Conservation (phyloP, 2,329 filamentous ascomycete genomes). For the Cladophialophora psammophila region DNA sequence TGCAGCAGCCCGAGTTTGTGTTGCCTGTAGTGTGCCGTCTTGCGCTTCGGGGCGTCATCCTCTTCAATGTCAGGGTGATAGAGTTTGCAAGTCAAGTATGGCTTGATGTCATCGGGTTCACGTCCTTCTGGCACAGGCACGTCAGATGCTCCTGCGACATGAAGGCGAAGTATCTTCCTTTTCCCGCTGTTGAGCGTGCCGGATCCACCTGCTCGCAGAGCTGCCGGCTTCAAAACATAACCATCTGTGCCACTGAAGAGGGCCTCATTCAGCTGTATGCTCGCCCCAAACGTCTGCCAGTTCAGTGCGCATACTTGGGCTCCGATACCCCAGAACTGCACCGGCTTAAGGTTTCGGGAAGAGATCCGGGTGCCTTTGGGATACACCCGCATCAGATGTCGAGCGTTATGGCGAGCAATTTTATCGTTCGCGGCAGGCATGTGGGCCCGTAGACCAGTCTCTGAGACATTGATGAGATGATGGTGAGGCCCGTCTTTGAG, state of each 20-base stretch:
- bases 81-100: conserved; percentile 40
- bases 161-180: conserved; percentile 35
- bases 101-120: conserved; percentile 36
- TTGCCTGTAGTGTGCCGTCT: conserved; percentile 38
- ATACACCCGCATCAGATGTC: conserved; percentile 40
- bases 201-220: conserved; percentile 33
- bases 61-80: conserved; percentile 34
- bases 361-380: conserved; percentile 40
- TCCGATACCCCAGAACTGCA: conserved; percentile 38
- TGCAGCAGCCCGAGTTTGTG: conserved; percentile 39
- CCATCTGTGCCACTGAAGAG: conserved; percentile 40
- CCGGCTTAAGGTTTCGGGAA: conserved; percentile 38
- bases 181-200: conserved; percentile 29
- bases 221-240: conserved; percentile 38
- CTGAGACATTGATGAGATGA: conserved; percentile 40
- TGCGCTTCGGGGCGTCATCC: conserved; percentile 34
- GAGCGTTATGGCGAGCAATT: conserved; percentile 37
- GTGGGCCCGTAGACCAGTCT: conserved; percentile 33
- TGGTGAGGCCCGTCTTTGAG: conserved; percentile 35
- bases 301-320: conserved; percentile 40
- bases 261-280: conserved; percentile 40
- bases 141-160: conserved; percentile 37
- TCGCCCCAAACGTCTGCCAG: conserved; percentile 40
- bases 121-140: conserved; percentile 36
- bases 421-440: conserved; percentile 31